Evolutionary conservation across 2,329 filamentous ascomycete species (phyloP).

Genomic region (Sporothrix inflata): DNA sequence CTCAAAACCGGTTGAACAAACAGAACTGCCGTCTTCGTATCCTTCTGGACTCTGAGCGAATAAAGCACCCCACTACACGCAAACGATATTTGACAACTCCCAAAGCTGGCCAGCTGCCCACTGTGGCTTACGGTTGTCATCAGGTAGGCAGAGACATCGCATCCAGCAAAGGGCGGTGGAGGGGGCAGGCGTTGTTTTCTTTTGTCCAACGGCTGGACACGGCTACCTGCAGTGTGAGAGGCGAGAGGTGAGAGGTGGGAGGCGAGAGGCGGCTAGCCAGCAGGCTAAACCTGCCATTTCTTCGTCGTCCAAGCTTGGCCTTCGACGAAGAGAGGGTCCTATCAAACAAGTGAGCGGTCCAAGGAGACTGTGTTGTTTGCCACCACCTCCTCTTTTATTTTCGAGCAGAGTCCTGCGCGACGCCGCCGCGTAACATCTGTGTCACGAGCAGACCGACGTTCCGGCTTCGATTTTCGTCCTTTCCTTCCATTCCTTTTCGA

Average conservation of each 20-base stretch:
- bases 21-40: background rate
- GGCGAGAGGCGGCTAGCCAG: background rate
- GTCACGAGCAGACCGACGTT: background rate
- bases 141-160: background rate
- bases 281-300: slow-evolving; percentile 8
- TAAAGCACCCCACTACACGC: background rate
- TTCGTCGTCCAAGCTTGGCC: background rate
- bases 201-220: background rate
- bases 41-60: background rate
- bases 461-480: background rate
- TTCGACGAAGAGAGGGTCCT: background rate
- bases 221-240: background rate
- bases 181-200: background rate
- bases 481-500: too few species aligned
- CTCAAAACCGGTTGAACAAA: background rate
- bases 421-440: background rate
- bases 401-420: background rate
- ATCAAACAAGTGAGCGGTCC: background rate
- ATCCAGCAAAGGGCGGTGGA: background rate
- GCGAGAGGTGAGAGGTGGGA: too few species aligned
- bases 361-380: background rate
- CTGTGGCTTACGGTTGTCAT: background rate
- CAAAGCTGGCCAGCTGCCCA: background rate
- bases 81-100: background rate
- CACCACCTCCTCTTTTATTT: background rate